Evolutionary conservation across 441 rosid genomes (phyloP).

Genomic region (Omphalea diandra): DNA sequence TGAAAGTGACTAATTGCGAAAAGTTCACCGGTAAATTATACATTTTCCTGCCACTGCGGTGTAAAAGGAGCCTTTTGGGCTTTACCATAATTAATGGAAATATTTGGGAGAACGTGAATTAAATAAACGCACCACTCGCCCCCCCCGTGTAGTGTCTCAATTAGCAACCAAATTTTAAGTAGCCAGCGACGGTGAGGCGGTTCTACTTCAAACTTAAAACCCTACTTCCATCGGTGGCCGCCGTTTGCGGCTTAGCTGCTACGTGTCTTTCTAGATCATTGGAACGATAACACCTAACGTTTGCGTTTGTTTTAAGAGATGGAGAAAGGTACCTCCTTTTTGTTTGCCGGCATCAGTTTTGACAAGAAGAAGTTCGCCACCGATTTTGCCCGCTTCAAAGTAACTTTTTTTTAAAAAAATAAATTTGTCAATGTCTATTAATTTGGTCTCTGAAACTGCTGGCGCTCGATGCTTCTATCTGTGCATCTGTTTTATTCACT

Average conservation of each 20-base stretch:
- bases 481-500: neutral
- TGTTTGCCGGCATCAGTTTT: slow-evolving; percentile 74
- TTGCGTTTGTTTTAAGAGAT: slow-evolving; percentile 22
- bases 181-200: too few species aligned
- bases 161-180: too few species aligned
- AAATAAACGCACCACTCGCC: too few species aligned
- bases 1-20: too few species aligned
- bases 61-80: too few species aligned
- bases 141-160: too few species aligned
- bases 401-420: slow-evolving; percentile 10
- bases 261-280: neutral
- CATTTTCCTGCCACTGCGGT: too few species aligned
- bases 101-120: too few species aligned
- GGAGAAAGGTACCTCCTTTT: slow-evolving; percentile 62
- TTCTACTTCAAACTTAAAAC: too few species aligned
- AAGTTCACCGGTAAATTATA: too few species aligned
- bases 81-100: too few species aligned
- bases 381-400: slow-evolving; percentile 71
- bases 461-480: neutral
- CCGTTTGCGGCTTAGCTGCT: neutral
- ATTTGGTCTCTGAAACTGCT: neutral
- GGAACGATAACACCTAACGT: neutral
- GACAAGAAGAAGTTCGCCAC: slow-evolving; percentile 57
- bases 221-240: neutral
- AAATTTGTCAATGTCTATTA: neutral